Evolutionary conservation across 108 stramenopile genomes (phyloP).

Genomic region (Bacterosira constricta): DNA sequence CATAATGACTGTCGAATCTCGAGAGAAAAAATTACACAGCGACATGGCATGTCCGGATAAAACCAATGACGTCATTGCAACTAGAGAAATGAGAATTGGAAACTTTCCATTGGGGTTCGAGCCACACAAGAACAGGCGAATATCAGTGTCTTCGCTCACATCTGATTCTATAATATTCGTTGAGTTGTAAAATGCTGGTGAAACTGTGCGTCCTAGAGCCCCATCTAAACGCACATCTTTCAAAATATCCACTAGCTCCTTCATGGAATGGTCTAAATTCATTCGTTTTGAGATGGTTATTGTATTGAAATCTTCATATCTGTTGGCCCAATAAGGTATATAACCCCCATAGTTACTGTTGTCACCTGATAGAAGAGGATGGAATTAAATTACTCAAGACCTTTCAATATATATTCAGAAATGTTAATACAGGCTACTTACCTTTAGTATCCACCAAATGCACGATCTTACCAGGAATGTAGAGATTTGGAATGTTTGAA

Average conservation of each 20-base stretch:
- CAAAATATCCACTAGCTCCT: background rate
- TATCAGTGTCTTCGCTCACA: background rate
- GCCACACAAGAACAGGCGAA: slow-evolving; percentile 11
- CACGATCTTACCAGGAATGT: slow-evolving; percentile 37
- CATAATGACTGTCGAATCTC: background rate
- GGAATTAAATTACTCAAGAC: no score
- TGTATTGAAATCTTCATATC: slow-evolving; percentile 9
- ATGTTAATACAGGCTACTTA: no score
- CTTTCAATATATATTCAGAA: no score
- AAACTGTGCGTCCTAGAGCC: background rate
- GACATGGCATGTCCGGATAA: background rate
- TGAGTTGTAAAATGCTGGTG: background rate
- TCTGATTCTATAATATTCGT: background rate
- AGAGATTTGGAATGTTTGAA: slow-evolving; percentile 1
- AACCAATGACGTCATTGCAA: background rate
- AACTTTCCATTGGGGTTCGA: slow-evolving; percentile 11
- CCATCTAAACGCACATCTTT: background rate
- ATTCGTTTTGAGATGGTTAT: slow-evolving; percentile 3
- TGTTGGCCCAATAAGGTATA: slow-evolving; percentile 7
- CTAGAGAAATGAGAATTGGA: background rate
- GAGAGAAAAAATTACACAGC: background rate
- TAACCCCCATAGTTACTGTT: background rate
- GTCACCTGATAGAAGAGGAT: no score
- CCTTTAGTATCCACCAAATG: slow-evolving; percentile 36
- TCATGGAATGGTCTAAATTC: slow-evolving; percentile 10